These are phyloP conservation scores for Phytopythium chamaehyphon DNA, from an alignment of 352 stramenopile genomes.

Conservation along the genomic window DNA sequence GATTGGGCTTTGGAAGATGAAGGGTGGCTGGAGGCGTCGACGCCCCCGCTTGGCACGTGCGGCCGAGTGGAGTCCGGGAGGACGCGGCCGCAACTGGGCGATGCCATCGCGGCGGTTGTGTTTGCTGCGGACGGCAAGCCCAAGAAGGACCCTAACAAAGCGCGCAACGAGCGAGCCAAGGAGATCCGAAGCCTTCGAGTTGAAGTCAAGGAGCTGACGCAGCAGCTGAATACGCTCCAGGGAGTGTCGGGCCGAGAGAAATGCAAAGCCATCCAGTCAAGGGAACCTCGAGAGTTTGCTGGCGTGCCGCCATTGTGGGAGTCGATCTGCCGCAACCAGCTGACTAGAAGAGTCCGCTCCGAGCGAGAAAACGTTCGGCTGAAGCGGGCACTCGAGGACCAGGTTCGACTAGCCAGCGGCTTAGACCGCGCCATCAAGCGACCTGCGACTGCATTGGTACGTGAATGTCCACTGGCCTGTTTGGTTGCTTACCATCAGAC, in stretches of 20 bases:
- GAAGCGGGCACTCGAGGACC: constrained; percentile 18
- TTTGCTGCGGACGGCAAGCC: neutral
- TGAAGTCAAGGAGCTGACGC: constrained; percentile 2
- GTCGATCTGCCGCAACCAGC: constrained; percentile 3
- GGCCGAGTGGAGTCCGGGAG: no score
- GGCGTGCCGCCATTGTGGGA: constrained; percentile 4
- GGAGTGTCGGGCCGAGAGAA: neutral
- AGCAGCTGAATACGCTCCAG: neutral
- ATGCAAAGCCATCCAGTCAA: neutral
- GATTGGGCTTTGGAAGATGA: no score
- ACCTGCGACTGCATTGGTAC: constrained; percentile 4
- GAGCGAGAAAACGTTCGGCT: constrained; percentile 27
- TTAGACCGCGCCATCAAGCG: constrained; percentile 7
- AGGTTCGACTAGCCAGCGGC: constrained; percentile 19
- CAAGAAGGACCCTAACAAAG: constrained; percentile 10
- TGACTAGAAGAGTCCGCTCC: neutral
- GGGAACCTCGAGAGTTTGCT: no score
- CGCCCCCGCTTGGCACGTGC: no score
- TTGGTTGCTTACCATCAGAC: no score
- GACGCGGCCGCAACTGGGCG: no score
- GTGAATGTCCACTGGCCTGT: no score
- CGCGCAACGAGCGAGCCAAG: neutral
- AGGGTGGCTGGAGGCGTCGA: no score
- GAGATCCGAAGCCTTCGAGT: constrained; percentile 15
- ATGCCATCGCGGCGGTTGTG: neutral